Evolutionary conservation across 345 rosid species (phyloP).

Genomic region (Pistacia vera): DNA sequence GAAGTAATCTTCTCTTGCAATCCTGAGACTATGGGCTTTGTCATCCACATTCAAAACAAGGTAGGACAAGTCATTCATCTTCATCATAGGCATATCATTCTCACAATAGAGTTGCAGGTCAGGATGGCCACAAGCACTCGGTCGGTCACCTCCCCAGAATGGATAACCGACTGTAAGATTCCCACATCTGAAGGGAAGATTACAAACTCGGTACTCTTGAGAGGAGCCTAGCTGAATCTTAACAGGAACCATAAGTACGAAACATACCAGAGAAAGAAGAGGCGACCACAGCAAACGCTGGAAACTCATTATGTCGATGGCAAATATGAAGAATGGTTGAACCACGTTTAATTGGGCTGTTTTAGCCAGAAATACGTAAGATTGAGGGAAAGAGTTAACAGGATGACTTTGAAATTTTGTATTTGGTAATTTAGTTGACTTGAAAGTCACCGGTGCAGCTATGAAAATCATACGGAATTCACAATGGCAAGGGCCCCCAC

Average conservation of each 20-base stretch:
- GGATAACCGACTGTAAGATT: background rate
- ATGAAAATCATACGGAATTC: too few species aligned
- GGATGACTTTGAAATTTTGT: too few species aligned
- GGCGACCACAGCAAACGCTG: background rate
- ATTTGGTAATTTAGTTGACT: too few species aligned
- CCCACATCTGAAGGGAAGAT: background rate
- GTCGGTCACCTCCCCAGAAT: background rate
- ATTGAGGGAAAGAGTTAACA: too few species aligned
- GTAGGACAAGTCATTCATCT: slow-evolving; percentile 10
- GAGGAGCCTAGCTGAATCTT: background rate
- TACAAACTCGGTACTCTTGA: background rate
- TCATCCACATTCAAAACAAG: slow-evolving; percentile 8
- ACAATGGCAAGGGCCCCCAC: too few species aligned
- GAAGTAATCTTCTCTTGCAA: slow-evolving; percentile 24
- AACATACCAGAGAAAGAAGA: background rate
- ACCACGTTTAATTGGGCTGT: too few species aligned
- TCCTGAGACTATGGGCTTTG: background rate
- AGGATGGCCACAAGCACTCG: slow-evolving; percentile 31
- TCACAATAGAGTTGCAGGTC: slow-evolving; percentile 27
- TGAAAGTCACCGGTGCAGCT: too few species aligned
- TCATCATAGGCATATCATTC: background rate
- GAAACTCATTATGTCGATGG: background rate
- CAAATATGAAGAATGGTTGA: too few species aligned
- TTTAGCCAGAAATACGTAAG: too few species aligned
- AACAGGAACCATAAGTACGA: background rate